Evolutionary conservation across 2,329 filamentous ascomycete genomes (phyloP).

Genomic region (Diaporthe capsici): DNA sequence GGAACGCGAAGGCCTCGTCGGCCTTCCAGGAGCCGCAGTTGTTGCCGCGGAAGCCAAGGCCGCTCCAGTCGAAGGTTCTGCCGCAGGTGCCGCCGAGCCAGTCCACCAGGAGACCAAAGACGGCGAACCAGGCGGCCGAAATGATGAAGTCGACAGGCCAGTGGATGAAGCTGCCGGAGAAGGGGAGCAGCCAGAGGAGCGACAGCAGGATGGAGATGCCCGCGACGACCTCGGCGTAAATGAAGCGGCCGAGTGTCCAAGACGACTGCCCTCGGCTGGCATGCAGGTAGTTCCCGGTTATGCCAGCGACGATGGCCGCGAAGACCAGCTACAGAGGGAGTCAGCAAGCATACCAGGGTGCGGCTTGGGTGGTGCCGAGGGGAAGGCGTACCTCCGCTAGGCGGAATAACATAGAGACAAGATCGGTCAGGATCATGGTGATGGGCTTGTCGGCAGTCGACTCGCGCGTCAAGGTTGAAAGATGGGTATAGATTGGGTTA

Average conservation of each 20-base stretch:
- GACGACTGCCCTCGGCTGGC: constrained; percentile 58
- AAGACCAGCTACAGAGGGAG: constrained; percentile 70
- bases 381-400: constrained; percentile 55
- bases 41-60: constrained; percentile 62
- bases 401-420: constrained; percentile 71
- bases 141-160: constrained; percentile 81
- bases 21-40: constrained; percentile 80
- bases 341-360: background rate
- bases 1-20: constrained; percentile 78
- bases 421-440: constrained; percentile 66
- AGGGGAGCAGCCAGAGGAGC: constrained; percentile 81
- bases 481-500: background rate
- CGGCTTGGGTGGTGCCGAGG: background rate
- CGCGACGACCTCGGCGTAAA: constrained; percentile 82
- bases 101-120: constrained; percentile 76
- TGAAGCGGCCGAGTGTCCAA: constrained; percentile 75
- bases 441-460: constrained; percentile 11
- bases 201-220: constrained; percentile 77
- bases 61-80: constrained; percentile 71
- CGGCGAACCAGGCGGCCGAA: constrained; percentile 78
- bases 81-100: constrained; percentile 66
- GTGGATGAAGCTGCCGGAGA: constrained; percentile 75
- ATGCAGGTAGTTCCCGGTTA: constrained; percentile 76
- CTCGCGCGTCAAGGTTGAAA: too few relatives aligned
- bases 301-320: constrained; percentile 78